Evolutionary conservation across 164 flowering plant genomes (phyloP).

Genomic region (grape (Vitis vinifera)): ASM3070453v1 NC_081818.1:26217501-26218000

Average conservation of each 20-base stretch:
- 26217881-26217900: too few relatives aligned
- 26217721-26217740: neutral
- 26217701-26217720: constrained; percentile 63
- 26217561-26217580: constrained; percentile 63
- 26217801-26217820: too few relatives aligned
- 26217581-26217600: neutral
- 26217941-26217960: too few relatives aligned
- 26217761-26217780: neutral
- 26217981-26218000: too few relatives aligned
- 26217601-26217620: neutral
- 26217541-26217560: constrained; percentile 99
- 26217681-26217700: constrained; percentile 35
- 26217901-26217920: too few relatives aligned
- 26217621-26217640: too few relatives aligned
- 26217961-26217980: too few relatives aligned
- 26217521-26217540: constrained; percentile 75
- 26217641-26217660: neutral
- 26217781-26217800: neutral
- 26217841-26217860: too few relatives aligned
- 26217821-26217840: too few relatives aligned
- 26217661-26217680: neutral
- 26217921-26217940: too few relatives aligned
- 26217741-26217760: neutral
- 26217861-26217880: too few relatives aligned
- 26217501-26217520: constrained; percentile 89